Evolutionary conservation across 2,329 filamentous ascomycete genomes (phyloP).

Genomic region (Penicillium griseofulvum): DNA sequence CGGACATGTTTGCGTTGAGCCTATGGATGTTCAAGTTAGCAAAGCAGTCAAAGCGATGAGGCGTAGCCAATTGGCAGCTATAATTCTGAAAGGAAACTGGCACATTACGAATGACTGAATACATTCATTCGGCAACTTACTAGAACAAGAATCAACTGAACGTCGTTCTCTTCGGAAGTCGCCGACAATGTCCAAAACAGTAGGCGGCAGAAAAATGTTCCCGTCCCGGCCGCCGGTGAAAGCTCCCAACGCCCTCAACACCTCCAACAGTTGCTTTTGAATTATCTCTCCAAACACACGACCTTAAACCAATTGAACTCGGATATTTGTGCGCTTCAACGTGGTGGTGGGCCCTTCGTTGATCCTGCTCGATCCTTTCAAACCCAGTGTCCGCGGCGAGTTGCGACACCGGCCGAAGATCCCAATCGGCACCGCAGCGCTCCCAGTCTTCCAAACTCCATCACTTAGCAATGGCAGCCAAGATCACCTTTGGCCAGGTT

Average conservation of each 20-base stretch:
- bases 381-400: constrained; percentile 20
- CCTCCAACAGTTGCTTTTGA: constrained; percentile 16
- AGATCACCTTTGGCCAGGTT: constrained; percentile 32
- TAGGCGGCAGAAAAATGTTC: constrained; percentile 42
- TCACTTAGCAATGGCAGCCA: constrained; percentile 32
- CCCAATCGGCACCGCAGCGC: constrained; percentile 15
- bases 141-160: constrained; percentile 13
- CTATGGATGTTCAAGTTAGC: constrained; percentile 15
- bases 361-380: constrained; percentile 22
- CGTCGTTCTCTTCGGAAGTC: constrained; percentile 26
- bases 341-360: constrained; percentile 29
- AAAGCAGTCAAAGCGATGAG: not conserved
- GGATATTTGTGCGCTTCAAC: constrained; percentile 18
- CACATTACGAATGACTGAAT: not conserved
- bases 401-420: constrained; percentile 18
- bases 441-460: constrained; percentile 4
- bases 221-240: constrained; percentile 40
- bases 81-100: not conserved
- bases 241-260: constrained; percentile 41
- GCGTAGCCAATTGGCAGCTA: not conserved
- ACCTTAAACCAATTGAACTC: constrained; percentile 10
- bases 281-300: constrained; percentile 9
- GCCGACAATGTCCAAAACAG: constrained; percentile 19
- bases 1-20: constrained; percentile 29
- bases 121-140: constrained; percentile 12